Base-by-base conservation (phyloP, 352 stramenopile genomes). In the Phytophthora cryptogea region DNA sequence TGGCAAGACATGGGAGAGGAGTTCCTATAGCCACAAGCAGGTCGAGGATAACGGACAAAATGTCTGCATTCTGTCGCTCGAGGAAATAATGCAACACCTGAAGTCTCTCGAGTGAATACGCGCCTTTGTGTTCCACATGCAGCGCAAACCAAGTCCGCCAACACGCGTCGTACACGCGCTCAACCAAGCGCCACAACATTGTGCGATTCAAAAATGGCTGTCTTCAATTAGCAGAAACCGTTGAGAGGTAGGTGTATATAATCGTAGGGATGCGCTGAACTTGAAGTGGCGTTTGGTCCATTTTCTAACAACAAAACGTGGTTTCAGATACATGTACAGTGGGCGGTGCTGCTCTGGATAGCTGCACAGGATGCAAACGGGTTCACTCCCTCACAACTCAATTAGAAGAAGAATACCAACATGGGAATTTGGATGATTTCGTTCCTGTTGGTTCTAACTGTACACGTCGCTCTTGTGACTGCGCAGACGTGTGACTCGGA, bases 101-200 rank as follows among this genome's bases (percentile, higher is more conserved):
- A 28, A 67, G 31, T 10, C 63, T 35, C 36, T 68, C 58, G 5
- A 60, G 40, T 8, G 58, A 72, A 43, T 54, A 68, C 5, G 40
- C 49, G 1, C 57, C 58, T 16, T 64, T 68, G 46, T 72, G 58
- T 8, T 68, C 58, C 2, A 68, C 40, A 28, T 72, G 45, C 27
- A 64, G 16, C 5, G 26, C 17, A 32, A 57, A 45, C 46, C 57
- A 68, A 3, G 20, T 42, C 8, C 49, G 32, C 26, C 57, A 60
- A 9, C 48, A 59, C 31, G 40, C 35, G 43, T 61, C 30, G 35
- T 52, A 56, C 16, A 27, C 23, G 2, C 47, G 11, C 47, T 47
- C 52, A 8, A 56, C 32, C 5, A 54, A 6, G 17, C 49, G 13
- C 48, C 57, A 47, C n/a, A 57, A 42, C 41, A 53, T 54, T 36